A percentile compares a stretch with the other conserved stretches of the same genome.
Conservation (phyloP, 2,329 filamentous ascomycete genomes). For the Elsinoe ampelina region DNA sequence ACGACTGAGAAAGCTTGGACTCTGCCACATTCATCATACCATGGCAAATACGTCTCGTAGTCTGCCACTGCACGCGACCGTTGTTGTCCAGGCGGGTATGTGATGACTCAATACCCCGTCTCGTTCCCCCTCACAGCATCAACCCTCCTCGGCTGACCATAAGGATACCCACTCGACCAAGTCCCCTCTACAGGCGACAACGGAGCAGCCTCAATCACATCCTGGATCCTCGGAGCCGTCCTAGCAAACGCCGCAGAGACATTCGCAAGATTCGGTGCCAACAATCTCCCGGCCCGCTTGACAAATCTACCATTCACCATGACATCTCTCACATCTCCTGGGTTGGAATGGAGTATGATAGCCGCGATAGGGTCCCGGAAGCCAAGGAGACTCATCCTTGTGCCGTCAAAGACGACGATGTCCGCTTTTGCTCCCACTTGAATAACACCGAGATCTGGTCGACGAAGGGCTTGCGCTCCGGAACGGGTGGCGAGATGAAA, state of each 20-base stretch:
- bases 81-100: too few species aligned
- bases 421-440: constrained; percentile 42
- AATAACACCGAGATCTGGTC: constrained; percentile 43
- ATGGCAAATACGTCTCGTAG: too few species aligned
- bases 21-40: too few species aligned
- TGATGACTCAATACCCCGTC: neutral
- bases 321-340: constrained; percentile 45
- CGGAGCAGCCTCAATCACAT: neutral
- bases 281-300: constrained; percentile 27
- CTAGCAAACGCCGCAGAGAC: neutral
- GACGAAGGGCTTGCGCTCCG: constrained; percentile 43
- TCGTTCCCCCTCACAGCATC: neutral
- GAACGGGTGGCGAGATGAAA: constrained; percentile 47
- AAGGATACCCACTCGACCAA: neutral
- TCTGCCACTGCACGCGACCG: too few species aligned
- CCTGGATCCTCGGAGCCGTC: neutral
- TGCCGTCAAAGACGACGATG: constrained; percentile 44
- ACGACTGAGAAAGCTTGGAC: too few species aligned
- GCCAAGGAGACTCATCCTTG: constrained; percentile 42
- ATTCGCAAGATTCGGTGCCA: neutral
- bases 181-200: neutral
- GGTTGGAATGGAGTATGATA: constrained; percentile 45
- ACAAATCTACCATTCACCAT: constrained; percentile 41
- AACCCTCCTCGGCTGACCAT: neutral
- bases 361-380: constrained; percentile 49